A percentile compares a stretch with the other conserved stretches of the same genome.
phyloP scores from a whole-genome alignment of 139 green algal genomes.

The Coelastrella sp. region DNA sequence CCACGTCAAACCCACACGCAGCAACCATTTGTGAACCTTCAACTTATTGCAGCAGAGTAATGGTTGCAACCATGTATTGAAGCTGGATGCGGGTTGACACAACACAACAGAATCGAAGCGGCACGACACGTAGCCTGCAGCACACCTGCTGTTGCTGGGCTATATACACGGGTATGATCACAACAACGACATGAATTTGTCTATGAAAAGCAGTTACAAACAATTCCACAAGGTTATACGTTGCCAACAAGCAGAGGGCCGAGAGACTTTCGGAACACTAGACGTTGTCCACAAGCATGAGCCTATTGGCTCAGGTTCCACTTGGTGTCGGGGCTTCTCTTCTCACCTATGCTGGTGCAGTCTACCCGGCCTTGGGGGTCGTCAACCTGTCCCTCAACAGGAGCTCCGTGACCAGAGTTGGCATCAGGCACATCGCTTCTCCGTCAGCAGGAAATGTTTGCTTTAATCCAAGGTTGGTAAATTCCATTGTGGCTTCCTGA shows the following conservation, averaged over 20 bases:
- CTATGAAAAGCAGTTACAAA: background rate
- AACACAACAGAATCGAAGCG: too few species aligned
- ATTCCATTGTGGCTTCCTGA: background rate
- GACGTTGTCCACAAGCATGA: background rate
- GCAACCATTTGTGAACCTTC: too few species aligned
- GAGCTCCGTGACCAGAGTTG: background rate
- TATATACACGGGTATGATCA: too few species aligned
- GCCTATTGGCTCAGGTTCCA: conserved; percentile 14
- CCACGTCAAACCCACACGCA: too few species aligned
- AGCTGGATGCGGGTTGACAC: too few species aligned
- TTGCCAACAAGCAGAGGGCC: background rate
- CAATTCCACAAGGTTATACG: background rate
- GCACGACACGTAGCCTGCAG: too few species aligned
- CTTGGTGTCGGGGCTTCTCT: background rate
- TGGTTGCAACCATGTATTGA: too few species aligned
- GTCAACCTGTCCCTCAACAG: conserved; percentile 4
- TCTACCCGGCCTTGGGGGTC: background rate
- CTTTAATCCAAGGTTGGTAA: background rate
- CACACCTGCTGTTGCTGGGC: too few species aligned
- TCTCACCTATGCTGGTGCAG: conserved; percentile 5
- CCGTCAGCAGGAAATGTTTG: background rate
- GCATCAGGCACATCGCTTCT: background rate
- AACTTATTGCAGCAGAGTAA: too few species aligned
- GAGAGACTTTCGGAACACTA: background rate
- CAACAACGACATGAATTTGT: too few species aligned